Base-by-base conservation (phyloP, 2,329 filamentous ascomycete genomes). In the Bimuria novae-zelandiae region DNA sequence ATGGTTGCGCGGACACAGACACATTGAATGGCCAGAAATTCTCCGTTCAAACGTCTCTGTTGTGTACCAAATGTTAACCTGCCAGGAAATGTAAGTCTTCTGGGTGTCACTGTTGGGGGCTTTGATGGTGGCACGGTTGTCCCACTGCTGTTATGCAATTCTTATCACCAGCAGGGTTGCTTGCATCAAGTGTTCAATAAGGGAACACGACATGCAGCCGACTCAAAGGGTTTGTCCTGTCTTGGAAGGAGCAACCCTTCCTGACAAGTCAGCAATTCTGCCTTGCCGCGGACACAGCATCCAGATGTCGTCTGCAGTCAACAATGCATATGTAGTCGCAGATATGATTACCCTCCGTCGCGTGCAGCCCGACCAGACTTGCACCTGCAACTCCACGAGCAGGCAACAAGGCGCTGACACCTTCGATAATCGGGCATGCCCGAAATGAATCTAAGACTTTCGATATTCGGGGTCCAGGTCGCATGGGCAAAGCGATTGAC, bases 101-200 rank as follows among this genome's bases (percentile, higher is more conserved):
- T 60, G 57, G 52, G 64, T 70, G 60, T 55, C 58, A 70, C 64
- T 69, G 65, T 70, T 71, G 68, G 57, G 52, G 62, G 52, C 50
- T 50, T 56, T 56, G 37, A 36, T 53, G 44, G 67, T 70, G 50
- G 45, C 58, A 68, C 65, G 57, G 37, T 54, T 54, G 60, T 60
- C 60, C 43, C 52, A 57, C 58, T 57, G 53, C 27, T 12, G 37
- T 16, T 43, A 43, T 43, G 40, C 10, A 11, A 3, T 43, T 10
- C 29, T 25, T 30, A 41, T 23, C 29, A 46, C 43, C 32, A 27
- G 29, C 32, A 48, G 44, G 44, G 44, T 17, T 14, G 16, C 16
- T 25, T 32, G 45, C 25, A 48, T 40, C 45, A 8, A 40, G 27
- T 25, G 23, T 40, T 21, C 14, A 17, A 41, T 22, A 17, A 17